Evolutionary conservation across 1,284 basidiomycete species (phyloP).

Genomic region (Trametes versicolor): DNA sequence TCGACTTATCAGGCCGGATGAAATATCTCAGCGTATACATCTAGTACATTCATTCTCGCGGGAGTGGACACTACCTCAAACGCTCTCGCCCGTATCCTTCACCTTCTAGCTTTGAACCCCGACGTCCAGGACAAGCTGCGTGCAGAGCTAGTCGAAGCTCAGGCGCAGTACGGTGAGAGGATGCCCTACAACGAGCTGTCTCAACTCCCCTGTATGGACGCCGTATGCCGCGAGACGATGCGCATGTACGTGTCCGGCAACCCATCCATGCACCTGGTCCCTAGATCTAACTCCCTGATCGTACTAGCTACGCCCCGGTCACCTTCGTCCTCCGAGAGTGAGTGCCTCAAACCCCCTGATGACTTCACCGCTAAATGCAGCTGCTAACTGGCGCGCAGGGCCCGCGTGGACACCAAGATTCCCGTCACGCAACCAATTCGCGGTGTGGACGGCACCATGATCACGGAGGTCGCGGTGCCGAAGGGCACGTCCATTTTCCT

Average conservation of each 20-base stretch:
- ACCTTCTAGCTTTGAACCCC: conserved; percentile 2
- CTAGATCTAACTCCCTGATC: neutral
- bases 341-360: neutral
- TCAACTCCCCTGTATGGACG: conserved; percentile 27
- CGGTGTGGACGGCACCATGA: conserved; percentile 5
- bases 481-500: conserved; percentile 10
- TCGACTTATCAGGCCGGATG: neutral
- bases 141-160: conserved; percentile 5
- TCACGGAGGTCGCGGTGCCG: conserved; percentile 8
- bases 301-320: neutral
- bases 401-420: neutral
- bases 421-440: conserved; percentile 11
- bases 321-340: conserved; percentile 1
- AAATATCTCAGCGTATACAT: neutral
- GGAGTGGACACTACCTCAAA: conserved; percentile 19
- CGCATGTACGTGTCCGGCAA: conserved; percentile 17
- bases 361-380: neutral
- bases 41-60: conserved; percentile 17
- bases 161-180: conserved; percentile 14
- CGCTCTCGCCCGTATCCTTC: conserved; percentile 11
- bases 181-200: conserved; percentile 28
- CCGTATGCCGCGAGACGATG: conserved; percentile 29
- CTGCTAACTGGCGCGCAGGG: neutral
- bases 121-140: conserved; percentile 14
- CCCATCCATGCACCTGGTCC: neutral